phyloP scores from a whole-genome alignment of 2,329 filamentous ascomycete species.

The Cercospora citrullina region DNA sequence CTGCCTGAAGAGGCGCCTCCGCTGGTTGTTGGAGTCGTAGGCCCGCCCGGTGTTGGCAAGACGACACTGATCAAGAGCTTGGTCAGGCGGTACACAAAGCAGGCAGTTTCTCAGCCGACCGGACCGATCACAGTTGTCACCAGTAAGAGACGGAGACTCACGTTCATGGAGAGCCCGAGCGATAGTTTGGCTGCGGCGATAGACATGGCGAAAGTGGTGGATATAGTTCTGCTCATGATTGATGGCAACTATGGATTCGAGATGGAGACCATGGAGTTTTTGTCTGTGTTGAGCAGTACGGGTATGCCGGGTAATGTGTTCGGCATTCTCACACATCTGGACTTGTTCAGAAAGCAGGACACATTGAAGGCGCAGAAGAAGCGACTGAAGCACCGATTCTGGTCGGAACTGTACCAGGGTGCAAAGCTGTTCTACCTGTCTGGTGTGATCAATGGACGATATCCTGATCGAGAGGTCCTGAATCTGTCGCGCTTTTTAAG shows the following conservation, averaged over 20 bases:
- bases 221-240: slow-evolving; percentile 96
- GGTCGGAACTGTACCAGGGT: slow-evolving; percentile 95
- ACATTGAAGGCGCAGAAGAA: slow-evolving; percentile 93
- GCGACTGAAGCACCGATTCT: slow-evolving; percentile 89
- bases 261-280: slow-evolving; percentile 99
- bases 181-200: slow-evolving; percentile 95
- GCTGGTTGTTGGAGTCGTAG: slow-evolving; percentile 88
- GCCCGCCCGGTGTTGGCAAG: slow-evolving; percentile 90
- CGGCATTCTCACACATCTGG: slow-evolving; percentile 91
- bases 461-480: slow-evolving; percentile 93
- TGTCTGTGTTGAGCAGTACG: slow-evolving; percentile 88
- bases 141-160: slow-evolving; percentile 90
- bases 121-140: slow-evolving; percentile 96
- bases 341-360: slow-evolving; percentile 92
- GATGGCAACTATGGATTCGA: slow-evolving; percentile 98
- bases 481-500: slow-evolving; percentile 93
- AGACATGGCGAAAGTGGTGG: slow-evolving; percentile 93
- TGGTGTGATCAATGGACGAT: slow-evolving; percentile 93
- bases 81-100: slow-evolving; percentile 91
- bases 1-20: slow-evolving; percentile 94
- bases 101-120: slow-evolving; percentile 83
- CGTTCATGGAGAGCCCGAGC: slow-evolving; percentile 93
- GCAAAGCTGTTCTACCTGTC: slow-evolving; percentile 97
- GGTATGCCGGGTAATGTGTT: slow-evolving; percentile 99
- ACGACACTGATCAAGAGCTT: slow-evolving; percentile 94